Evolutionary conservation across 139 green algal genomes (phyloP).

Genomic region (Spirogloea muscicola): DNA sequence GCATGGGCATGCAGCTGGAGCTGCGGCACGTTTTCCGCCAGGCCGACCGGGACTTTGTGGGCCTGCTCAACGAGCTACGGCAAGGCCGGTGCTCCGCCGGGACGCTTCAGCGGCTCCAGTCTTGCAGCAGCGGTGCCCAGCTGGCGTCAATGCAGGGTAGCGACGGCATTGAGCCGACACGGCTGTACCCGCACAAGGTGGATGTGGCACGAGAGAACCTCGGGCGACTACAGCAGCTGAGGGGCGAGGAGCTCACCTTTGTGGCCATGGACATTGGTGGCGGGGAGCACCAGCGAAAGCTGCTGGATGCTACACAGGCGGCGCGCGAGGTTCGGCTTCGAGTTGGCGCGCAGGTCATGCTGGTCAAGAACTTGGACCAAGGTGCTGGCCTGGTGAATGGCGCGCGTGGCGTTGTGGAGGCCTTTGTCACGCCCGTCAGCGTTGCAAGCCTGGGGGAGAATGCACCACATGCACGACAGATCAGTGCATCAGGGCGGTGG

Average conservation of each 20-base stretch:
- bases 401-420: constrained; percentile 59
- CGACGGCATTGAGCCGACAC: constrained; percentile 21
- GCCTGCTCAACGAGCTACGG: constrained; percentile 58
- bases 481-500: too few relatives aligned
- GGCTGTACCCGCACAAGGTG: constrained; percentile 29
- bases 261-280: not conserved
- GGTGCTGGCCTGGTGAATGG: constrained; percentile 62
- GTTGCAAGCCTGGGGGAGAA: too few relatives aligned
- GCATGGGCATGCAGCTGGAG: constrained; percentile 49
- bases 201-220: not conserved
- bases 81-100: constrained; percentile 20
- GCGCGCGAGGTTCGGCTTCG: not conserved
- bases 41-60: constrained; percentile 57
- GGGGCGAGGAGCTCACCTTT: not conserved
- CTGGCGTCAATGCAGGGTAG: not conserved
- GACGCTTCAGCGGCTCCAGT: not conserved
- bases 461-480: too few relatives aligned
- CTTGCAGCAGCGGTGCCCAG: too few relatives aligned
- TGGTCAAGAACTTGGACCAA: constrained; percentile 6
- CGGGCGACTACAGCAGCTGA: not conserved
- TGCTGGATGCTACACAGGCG: not conserved
- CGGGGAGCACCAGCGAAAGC: not conserved
- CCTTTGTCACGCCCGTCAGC: too few relatives aligned
- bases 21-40: constrained; percentile 63
- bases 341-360: constrained; percentile 41